Evolutionary conservation across 495 filamentous ascomycete genomes (phyloP), one percentile per base, ranked within the genome.

Genomic region (Hypoxylon fuscum): DNA sequence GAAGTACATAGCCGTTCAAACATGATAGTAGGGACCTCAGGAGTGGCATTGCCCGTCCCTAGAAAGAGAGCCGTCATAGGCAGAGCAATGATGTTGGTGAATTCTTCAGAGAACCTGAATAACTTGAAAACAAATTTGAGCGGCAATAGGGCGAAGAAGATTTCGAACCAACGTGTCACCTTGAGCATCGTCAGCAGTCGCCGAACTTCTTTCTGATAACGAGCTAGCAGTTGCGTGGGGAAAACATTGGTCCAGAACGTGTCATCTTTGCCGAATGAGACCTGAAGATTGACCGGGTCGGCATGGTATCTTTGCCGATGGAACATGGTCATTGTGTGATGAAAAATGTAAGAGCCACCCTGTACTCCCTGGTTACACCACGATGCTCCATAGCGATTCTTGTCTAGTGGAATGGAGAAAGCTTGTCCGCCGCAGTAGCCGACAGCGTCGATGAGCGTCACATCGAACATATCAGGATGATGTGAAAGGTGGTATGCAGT

Each of bases 331-430:
- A 92, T 82, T 5, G 90, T 94, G 67, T 94, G 90, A 64, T 90
- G 87, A 77, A 93, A 96, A 51, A 89, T 90, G 64, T 81, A 72
- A 15, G 88, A 90, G 3, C 90, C 91, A 2, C 91, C 90, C 66
- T 96, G 91, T 1, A 96, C 91, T 10, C 91, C 91, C 60, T 96
- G 85, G 64, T 96, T 96, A 64, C 93, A 80, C 91, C 90, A 93
- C 23, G 80, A 80, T 1, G 90, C 85, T 2, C 89, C 88, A 66
- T 89, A 79, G 55, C 83, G 83, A 11, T 80, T 68, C 59, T 87
- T 81, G 70, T 93, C 87, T 6, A 96, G 68, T 2, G 87, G 71
- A 42, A 94, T 91, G 2, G 90, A 92, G 34, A 87, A 90, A 1
- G 91, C 91, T 70, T 96, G 91, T 0, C 91, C 90, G n/a, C 91